Evolutionary conservation across 169 alveolate species (phyloP).

Genomic region (Eimeria tenella): DNA sequence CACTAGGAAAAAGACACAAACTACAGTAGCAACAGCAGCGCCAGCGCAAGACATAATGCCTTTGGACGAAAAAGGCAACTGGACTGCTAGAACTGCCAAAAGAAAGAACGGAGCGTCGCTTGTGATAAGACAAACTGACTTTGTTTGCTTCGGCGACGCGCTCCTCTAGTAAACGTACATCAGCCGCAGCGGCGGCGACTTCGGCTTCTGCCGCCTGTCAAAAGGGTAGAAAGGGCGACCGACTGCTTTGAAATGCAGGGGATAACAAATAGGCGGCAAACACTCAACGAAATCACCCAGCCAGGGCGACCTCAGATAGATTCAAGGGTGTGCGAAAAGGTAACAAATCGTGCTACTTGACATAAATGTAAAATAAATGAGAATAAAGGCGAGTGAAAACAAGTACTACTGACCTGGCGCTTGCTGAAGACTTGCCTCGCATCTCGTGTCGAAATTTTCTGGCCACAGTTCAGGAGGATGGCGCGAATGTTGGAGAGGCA

Average conservation of each 20-base stretch:
- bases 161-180: conserved; percentile 36
- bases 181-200: conserved; percentile 28
- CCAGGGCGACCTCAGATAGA: not conserved
- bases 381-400: not conserved
- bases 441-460: conserved; percentile 27
- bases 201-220: conserved; percentile 38
- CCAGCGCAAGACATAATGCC: not conserved
- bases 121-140: not conserved
- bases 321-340: not conserved
- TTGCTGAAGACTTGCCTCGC: conserved; percentile 11
- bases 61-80: too few species aligned
- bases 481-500: conserved; percentile 6
- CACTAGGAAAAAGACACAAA: not conserved
- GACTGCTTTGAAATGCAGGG: not conserved
- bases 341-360: not conserved
- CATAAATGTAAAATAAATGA: not conserved
- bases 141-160: conserved; percentile 41
- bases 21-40: not conserved
- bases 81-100: too few species aligned
- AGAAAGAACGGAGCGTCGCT: too few species aligned
- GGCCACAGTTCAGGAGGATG: not conserved
- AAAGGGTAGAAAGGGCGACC: not conserved
- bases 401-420: conserved; percentile 8
- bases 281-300: not conserved
- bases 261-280: not conserved